Base-by-base conservation (phyloP, 2,329 filamentous ascomycete genomes). In the Sclerotinia glacialis region DNA sequence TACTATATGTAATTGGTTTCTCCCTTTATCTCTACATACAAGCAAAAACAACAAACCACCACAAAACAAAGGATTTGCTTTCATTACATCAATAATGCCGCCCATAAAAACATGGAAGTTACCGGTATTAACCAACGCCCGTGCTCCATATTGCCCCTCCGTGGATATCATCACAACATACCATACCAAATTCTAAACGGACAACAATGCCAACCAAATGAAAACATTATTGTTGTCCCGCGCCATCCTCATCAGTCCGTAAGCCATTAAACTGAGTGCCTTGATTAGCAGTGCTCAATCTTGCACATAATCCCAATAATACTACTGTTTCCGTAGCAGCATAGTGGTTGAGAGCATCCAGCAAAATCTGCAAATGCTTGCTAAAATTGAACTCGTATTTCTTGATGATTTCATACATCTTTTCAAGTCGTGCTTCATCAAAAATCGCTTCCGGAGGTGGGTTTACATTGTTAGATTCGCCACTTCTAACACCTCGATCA, bases 261-360 rank as follows among this genome's bases (percentile, higher is more conserved):
- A 86, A 73, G 3, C 86, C 86, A 12, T 85, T 83, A 73, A 84
- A 88, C 74, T 88, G 85, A 0, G 86, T 88, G 26, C 90, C 91
- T 76, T 93, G 90, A 68, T 91, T 92, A 16, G 91, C 92, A 67
- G 90, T 92, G 74, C 90, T 93, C 74, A 96, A 76, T 68, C 92
- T 80, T 16, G 92, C 92, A 76, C 92, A 96, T 21, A 99, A 81
- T 71, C 93, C 94, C 69, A 98, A 80, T 71, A 99, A 83, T 23
- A 97, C 95, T 3, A 97, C 94, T 49, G 95, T 98, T 81, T 99
- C 95, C 0, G 95, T 98, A 0, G 95, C 95, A 3, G 95, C 95
- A 73, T 97, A 96, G 78, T 98, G 97, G 74, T 99, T 98, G 69
- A 99, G 83, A 68, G 92, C 94, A 76, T 98, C 95, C 47, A 98